A percentile compares a stretch with the other conserved stretches of the same genome.
phyloP scores from a whole-genome alignment of 192 early-diverging fungal species.

The Coemansia reversa region DNA sequence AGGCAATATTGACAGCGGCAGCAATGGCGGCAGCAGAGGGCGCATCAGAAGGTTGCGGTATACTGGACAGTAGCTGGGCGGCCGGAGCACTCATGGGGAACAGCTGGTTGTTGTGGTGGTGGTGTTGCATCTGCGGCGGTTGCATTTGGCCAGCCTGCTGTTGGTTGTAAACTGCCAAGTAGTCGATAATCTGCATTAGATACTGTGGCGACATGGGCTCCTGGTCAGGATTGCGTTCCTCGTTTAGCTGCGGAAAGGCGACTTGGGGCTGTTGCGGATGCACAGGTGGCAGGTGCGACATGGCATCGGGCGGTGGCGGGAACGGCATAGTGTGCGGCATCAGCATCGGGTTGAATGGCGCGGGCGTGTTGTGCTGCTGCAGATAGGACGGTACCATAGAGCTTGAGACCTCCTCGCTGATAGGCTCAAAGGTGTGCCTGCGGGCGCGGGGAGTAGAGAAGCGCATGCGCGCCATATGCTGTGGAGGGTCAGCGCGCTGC shows the following conservation, averaged over 20 bases:
- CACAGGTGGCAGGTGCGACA: constrained; percentile 1
- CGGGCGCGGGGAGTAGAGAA: constrained; percentile 18
- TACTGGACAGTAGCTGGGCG: constrained; percentile 11
- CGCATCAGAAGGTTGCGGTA: constrained; percentile 3
- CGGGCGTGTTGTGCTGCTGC: constrained; percentile 13
- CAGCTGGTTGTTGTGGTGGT: constrained; percentile 8
- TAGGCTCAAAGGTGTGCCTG: constrained; percentile 48
- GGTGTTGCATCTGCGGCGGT: constrained; percentile 1
- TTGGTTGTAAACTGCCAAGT: constrained; percentile 39
- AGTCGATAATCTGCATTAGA: constrained; percentile 55
- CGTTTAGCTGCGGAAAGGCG: constrained; percentile 46
- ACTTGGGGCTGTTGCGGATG: constrained; percentile 7
- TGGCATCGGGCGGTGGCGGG: constrained; percentile 28
- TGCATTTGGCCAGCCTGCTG: constrained; percentile 9
- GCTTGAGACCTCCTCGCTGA: constrained; percentile 42
- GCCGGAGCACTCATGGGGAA: constrained; percentile 12
- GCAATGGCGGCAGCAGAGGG: constrained; percentile 13
- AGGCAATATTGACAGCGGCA: constrained; percentile 13
- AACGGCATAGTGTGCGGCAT: constrained; percentile 43
- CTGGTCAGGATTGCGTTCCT: constrained; percentile 20
- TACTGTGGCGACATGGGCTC: constrained; percentile 42
- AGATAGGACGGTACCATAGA: constrained; percentile 23
- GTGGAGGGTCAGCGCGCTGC: constrained; percentile 5
- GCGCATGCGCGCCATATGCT: constrained; percentile 1
- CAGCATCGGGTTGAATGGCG: constrained; percentile 46